Evolutionary conservation across 805 yeast genomes (phyloP), one percentile per base, ranked within the genome.

Genomic region (Sugiyamaella lignohabitans): DNA sequence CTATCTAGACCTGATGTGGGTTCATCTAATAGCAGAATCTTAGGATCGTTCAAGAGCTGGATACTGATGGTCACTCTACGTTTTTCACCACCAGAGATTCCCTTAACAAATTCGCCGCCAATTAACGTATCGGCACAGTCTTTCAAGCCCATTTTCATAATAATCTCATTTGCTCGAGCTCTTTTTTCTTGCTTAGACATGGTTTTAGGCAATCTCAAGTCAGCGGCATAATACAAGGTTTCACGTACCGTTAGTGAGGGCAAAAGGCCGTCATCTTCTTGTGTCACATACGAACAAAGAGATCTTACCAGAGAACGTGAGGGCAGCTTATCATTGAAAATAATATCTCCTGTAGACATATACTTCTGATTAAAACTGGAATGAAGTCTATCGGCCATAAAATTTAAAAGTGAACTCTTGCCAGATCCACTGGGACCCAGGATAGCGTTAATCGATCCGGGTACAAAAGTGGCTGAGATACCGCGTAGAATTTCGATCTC

Each of bases 1-100:
- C 89, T 78, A 59, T 87, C 96, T 21, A 87, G 70, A 0, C 96
- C 96, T 3, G 94, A 84, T 0, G 95, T 87, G 2, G 96, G 95
- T 59, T 87, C 96, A 63, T 87, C 96, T 20, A 87, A 63, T 42
- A 87, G 72, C 30, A 87, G 61, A 34, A 87, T 71, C 47, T 79
- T 79, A 0, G 94, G 91, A 47, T 79, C 79, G 49, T 81, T 79
- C 36, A 87, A 66, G 30, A 87, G 66, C 59, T 87, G 95, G 38
- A 85, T 75, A 2, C 89, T 91, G 62, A 87, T 85, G 0, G 91
- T 81, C 0, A 87, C 82, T 54, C 95, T 71, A 56, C 95, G 73
- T 60, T 84, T 85, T 60, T 87, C 96, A 47, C 87, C 88, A 20
- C 87, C 87, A 44, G 84, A 78, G 6, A 82, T 76, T 29, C 87